These are phyloP conservation scores for Starmerella stigmatis DNA, from an alignment of 805 yeast species.

Conservation along the genomic window DNA sequence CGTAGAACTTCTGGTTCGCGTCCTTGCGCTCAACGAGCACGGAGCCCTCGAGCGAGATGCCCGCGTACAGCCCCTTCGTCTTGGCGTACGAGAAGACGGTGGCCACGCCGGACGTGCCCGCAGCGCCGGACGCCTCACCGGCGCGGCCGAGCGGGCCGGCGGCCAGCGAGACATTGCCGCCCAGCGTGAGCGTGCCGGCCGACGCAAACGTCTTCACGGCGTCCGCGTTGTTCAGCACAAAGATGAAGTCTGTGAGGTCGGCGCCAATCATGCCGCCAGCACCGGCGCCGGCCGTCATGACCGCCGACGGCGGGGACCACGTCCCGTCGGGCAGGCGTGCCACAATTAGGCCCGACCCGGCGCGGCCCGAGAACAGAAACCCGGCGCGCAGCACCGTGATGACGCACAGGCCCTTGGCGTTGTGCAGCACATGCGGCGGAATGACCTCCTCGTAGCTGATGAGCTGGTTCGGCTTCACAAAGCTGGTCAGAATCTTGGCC, in stretches of 20 bases:
- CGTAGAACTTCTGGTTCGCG: constrained; percentile 91
- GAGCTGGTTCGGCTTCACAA: constrained; percentile 88
- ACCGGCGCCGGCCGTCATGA: constrained; percentile 95
- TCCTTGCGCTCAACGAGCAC: constrained; percentile 95
- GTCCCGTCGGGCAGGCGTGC: constrained; percentile 89
- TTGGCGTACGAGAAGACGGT: constrained; percentile 90
- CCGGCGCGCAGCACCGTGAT: constrained; percentile 96
- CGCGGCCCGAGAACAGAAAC: constrained; percentile 88
- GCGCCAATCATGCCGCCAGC: constrained; percentile 98
- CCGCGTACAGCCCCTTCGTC: constrained; percentile 94
- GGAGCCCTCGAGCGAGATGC: constrained; percentile 93
- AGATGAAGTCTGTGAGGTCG: constrained; percentile 90
- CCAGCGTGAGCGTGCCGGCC: constrained; percentile 85
- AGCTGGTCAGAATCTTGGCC: constrained; percentile 79
- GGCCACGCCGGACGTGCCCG: constrained; percentile 74
- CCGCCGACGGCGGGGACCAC: constrained; percentile 97
- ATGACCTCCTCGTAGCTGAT: constrained; percentile 78
- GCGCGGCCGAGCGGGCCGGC: constrained; percentile 97
- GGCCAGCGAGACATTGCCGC: constrained; percentile 90
- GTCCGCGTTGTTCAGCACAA: constrained; percentile 71
- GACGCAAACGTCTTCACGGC: constrained; percentile 94
- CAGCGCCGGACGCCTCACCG: constrained; percentile 95
- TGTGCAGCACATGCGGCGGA: constrained; percentile 75
- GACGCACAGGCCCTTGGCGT: constrained; percentile 87
- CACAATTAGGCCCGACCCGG: constrained; percentile 92